These are phyloP conservation scores for Odontarrhena argentea DNA, from an alignment of 345 rosid genomes.

Conservation along the genomic window DNA sequence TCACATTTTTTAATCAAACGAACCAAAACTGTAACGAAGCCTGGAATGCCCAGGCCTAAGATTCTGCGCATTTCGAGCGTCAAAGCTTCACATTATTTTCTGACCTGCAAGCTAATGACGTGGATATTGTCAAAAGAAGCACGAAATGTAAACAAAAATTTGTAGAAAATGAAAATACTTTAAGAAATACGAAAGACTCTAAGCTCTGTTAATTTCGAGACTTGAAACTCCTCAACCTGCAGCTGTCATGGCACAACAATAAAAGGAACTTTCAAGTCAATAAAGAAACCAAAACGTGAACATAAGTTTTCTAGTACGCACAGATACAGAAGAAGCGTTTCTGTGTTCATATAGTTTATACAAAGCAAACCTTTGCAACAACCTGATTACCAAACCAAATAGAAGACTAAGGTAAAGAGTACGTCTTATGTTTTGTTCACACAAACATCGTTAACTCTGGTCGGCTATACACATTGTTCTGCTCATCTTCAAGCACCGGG, in stretches of 20 bases:
- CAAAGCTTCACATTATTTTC: neutral
- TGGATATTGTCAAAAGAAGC: no score
- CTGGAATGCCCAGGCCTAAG: neutral
- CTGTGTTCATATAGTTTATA: constrained; percentile 27
- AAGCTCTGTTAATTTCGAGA: neutral
- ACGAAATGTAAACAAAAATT: no score
- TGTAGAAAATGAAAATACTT: no score
- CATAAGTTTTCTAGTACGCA: neutral
- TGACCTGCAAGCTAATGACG: no score
- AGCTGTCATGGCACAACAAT: constrained; percentile 11
- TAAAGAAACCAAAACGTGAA: neutral
- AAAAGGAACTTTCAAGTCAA: constrained; percentile 7
- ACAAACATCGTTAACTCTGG: constrained; percentile 88
- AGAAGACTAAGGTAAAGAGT: constrained; percentile 12
- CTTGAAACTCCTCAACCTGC: constrained; percentile 9
- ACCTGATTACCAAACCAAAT: constrained; percentile 5
- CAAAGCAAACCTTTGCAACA: constrained; percentile 36
- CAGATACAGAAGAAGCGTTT: neutral
- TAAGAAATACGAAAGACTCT: neutral
- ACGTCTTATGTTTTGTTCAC: constrained; percentile 20
- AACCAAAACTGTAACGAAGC: no score
- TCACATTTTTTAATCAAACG: no score
- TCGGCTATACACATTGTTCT: constrained; percentile 75
- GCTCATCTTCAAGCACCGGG: constrained; percentile 82
- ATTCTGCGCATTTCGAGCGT: no score